Percentiles rank a stretch among this genome's conserved stretches.
phyloP scores from a whole-genome alignment of 164 flowering plant species.

The Vitis labrusca region DNA sequence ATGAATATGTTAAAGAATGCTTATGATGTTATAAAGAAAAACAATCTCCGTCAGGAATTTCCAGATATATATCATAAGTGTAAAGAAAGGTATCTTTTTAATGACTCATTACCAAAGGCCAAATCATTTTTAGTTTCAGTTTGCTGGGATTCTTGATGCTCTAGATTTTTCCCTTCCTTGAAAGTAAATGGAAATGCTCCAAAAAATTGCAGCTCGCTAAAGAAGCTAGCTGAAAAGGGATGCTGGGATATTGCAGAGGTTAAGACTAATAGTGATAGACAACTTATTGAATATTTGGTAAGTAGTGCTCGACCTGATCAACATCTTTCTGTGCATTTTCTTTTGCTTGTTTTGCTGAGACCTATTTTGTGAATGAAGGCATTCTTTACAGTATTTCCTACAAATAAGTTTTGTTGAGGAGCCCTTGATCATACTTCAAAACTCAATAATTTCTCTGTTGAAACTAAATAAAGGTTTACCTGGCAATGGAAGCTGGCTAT shows the following conservation, averaged over 20 bases:
- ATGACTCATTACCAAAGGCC: not conserved
- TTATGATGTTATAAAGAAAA: slow-evolving; percentile 65
- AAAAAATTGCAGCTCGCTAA: slow-evolving; percentile 57
- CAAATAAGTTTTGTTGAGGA: not conserved
- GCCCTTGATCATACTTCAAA: too few relatives aligned
- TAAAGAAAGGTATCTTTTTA: slow-evolving; percentile 63
- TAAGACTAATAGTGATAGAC: slow-evolving; percentile 51
- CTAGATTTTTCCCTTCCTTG: not conserved
- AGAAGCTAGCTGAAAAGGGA: slow-evolving; percentile 87
- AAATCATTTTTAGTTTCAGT: too few relatives aligned
- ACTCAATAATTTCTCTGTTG: too few relatives aligned
- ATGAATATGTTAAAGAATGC: slow-evolving; percentile 64
- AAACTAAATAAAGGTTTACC: slow-evolving; percentile 51
- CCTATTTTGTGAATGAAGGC: not conserved
- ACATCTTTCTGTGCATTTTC: not conserved
- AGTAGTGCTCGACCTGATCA: slow-evolving; percentile 8
- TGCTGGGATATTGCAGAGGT: slow-evolving; percentile 92
- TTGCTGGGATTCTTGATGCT: not conserved
- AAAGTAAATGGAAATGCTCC: not conserved
- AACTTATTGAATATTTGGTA: slow-evolving; percentile 81
- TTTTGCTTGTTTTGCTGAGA: not conserved
- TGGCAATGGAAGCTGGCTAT: slow-evolving; percentile 98
- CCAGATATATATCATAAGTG: slow-evolving; percentile 62
- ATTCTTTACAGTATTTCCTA: not conserved
- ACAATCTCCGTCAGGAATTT: slow-evolving; percentile 70